phyloP scores from a whole-genome alignment of 768 basidiomycete genomes.

The Leccinum ochraceum region DNA sequence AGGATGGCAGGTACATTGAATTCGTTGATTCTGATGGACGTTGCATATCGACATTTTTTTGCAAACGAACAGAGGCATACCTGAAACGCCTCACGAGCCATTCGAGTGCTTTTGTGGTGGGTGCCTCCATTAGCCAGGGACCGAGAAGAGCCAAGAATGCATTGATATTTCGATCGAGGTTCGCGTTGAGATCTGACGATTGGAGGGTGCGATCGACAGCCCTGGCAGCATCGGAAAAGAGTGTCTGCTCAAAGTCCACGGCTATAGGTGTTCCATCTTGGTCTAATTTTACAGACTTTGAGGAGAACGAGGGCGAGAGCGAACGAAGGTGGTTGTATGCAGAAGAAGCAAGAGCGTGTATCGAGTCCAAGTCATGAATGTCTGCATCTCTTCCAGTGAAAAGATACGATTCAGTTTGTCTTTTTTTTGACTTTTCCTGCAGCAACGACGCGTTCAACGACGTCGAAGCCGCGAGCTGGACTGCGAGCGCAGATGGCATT shows the following conservation, averaged over 20 bases:
- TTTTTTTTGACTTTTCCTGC: conserved; percentile 60
- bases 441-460: conserved; percentile 80
- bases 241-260: conserved; percentile 57
- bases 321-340: conserved; percentile 72
- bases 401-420: conserved; percentile 77
- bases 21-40: conserved; percentile 72
- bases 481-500: conserved; percentile 75
- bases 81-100: conserved; percentile 95
- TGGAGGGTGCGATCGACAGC: conserved; percentile 77
- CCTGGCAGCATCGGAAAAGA: conserved; percentile 76
- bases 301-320: conserved; percentile 53
- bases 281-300: conserved; percentile 14
- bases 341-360: conserved; percentile 78
- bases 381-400: conserved; percentile 83
- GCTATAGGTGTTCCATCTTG: conserved; percentile 18
- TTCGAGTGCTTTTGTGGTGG: conserved; percentile 83
- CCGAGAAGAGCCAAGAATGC: conserved; percentile 71
- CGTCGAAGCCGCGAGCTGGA: conserved; percentile 74
- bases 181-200: conserved; percentile 56
- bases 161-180: conserved; percentile 62
- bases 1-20: conserved; percentile 84
- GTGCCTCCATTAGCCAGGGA: conserved; percentile 77
- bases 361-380: conserved; percentile 83
- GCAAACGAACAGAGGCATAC: conserved; percentile 41
- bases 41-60: conserved; percentile 1